A percentile compares a stretch with the other conserved stretches of the same genome.
phyloP scores from a whole-genome alignment of 768 basidiomycete species.

The Myochromella boudieri region DNA sequence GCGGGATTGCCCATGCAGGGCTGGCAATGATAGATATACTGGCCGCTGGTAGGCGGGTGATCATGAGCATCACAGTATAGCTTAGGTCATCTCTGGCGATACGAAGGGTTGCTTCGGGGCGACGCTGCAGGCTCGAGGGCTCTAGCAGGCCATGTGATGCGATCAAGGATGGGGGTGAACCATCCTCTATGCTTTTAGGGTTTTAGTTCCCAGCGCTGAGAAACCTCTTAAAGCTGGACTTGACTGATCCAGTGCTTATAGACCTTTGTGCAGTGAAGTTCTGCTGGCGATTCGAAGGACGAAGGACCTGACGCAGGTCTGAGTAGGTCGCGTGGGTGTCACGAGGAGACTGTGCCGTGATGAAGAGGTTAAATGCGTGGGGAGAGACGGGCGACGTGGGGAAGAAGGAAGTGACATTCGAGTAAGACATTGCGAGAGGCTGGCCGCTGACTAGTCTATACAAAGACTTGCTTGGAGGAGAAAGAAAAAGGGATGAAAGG shows the following conservation, averaged over 20 bases:
- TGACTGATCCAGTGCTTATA: constrained; percentile 13
- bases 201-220: constrained; percentile 12
- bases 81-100: neutral
- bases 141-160: constrained; percentile 7
- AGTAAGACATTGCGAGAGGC: constrained; percentile 27
- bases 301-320: constrained; percentile 35
- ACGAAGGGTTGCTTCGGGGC: neutral
- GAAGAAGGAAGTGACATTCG: constrained; percentile 25
- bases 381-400: constrained; percentile 24
- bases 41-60: no score
- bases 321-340: constrained; percentile 37
- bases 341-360: constrained; percentile 34
- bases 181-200: neutral
- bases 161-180: neutral
- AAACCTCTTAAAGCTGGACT: constrained; percentile 15
- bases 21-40: no score
- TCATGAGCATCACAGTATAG: neutral
- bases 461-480: constrained; percentile 1
- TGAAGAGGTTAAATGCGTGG: constrained; percentile 35
- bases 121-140: constrained; percentile 6
- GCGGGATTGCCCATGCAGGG: neutral
- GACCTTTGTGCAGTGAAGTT: constrained; percentile 2
- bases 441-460: constrained; percentile 18
- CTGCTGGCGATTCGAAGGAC: constrained; percentile 24
- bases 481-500: constrained; percentile 15